Percentiles rank a stretch among this genome's conserved stretches.
These are phyloP conservation scores for Diaporthe nobilis DNA, from an alignment of 2,329 filamentous ascomycete genomes.

Conservation along the genomic window DNA sequence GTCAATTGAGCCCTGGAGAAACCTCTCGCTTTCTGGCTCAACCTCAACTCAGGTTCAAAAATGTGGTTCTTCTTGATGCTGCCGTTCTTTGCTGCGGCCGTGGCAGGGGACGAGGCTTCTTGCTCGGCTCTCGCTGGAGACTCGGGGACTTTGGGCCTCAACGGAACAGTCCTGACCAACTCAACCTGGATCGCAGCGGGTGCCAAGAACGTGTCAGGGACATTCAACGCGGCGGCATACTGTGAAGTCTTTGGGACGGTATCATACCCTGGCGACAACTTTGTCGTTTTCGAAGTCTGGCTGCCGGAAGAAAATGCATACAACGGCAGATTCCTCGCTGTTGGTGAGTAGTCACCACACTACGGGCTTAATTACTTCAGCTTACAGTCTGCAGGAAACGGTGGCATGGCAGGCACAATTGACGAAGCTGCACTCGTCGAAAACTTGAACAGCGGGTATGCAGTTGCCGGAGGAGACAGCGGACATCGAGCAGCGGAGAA, in stretches of 20 bases:
- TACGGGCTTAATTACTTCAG: no score
- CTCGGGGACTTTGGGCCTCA: background rate
- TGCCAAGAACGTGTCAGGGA: slow-evolving; percentile 12
- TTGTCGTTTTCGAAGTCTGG: slow-evolving; percentile 22
- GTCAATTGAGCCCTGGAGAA: background rate
- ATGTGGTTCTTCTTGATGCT: background rate
- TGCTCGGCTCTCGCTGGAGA: background rate
- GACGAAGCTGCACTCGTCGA: slow-evolving; percentile 4
- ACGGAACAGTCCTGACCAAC: slow-evolving; percentile 23
- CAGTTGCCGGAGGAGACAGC: slow-evolving; percentile 27
- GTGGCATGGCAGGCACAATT: slow-evolving; percentile 9
- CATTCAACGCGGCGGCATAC: slow-evolving; percentile 1
- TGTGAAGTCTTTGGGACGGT: slow-evolving; percentile 14
- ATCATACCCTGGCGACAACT: background rate
- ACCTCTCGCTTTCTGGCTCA: background rate
- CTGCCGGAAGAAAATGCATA: background rate
- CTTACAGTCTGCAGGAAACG: background rate
- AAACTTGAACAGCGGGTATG: slow-evolving; percentile 9
- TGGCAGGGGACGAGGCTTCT: slow-evolving; percentile 4
- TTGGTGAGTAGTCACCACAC: background rate
- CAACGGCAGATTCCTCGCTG: slow-evolving; percentile 19
- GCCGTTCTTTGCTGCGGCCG: background rate
- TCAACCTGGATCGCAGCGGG: slow-evolving; percentile 24
- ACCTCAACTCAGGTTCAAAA: background rate
- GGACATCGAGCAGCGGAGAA: slow-evolving; percentile 24